Base-by-base conservation (phyloP, 768 basidiomycete species). In the Paxillus rubicundulus region DNA sequence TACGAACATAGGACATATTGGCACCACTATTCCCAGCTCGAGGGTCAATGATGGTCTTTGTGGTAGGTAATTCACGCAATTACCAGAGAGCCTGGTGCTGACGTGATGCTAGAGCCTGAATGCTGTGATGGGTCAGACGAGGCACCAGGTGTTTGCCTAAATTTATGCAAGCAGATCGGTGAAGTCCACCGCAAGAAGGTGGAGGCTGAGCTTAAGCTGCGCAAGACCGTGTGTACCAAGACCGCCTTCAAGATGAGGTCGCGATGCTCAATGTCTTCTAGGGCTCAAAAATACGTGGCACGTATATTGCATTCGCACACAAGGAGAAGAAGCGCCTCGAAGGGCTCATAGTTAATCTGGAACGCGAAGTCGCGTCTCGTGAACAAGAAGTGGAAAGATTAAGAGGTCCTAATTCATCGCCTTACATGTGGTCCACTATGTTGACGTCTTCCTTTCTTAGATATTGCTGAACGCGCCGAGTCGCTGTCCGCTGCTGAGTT, bases 71-170 rank as follows among this genome's bases (percentile, higher is more conserved):
- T 36, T 3, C 12, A 28, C 5, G n/a, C 17, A 16, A 16, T 13
- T 1, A 17, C 5, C 12, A 38, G 27, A 13, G 9, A 17, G 27
- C 1, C 30, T 18, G 30, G 33, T 27, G 45, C 60, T 70, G 38
- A 73, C 43, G 18, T 5, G 10, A 10, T 14, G 4, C 17, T 58
- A 97, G 96, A 99, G 67, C 78, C 81, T 1, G 82, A 92, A 65
- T 99, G 96, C 62, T 99, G 96, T 63, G 96, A 99, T 60, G 96
- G 96, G 12, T 92, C 93, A 0, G 96, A 99, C 70, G 97, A 99
- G 72, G 79, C 75, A 21, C 70, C 81, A 9, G 92, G 92, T 16
- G 76, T 87, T 14, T 99, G 97, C 68, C 70, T 78, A 33, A 85
- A 97, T 67, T 72, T 71, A 3, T 99, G 97, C 67, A 76, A 77